These are phyloP conservation scores for Ajuga reptans DNA, from an alignment of 305 asterid genomes.

Conservation along the genomic window DNA sequence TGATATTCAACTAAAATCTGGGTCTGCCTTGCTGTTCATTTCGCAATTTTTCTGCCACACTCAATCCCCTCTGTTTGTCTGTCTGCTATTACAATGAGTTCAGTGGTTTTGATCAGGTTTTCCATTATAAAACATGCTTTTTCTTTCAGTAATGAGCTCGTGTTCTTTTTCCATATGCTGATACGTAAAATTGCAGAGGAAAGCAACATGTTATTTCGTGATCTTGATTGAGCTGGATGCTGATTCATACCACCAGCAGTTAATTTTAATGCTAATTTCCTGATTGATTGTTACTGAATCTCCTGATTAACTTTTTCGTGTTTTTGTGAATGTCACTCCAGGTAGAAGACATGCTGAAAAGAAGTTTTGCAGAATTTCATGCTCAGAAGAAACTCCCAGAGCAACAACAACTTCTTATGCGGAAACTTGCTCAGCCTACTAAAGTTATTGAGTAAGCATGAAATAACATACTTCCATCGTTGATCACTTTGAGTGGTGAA, in stretches of 20 bases:
- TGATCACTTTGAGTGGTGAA: constrained; percentile 8
- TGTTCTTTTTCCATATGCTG: background rate
- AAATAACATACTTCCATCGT: constrained; percentile 6
- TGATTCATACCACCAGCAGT: background rate
- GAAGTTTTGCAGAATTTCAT: constrained; percentile 99
- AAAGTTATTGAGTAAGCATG: constrained; percentile 71
- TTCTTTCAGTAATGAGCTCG: constrained; percentile 3
- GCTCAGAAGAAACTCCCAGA: constrained; percentile 97
- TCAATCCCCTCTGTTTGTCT: constrained; percentile 1
- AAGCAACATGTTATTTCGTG: background rate
- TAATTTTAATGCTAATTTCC: constrained; percentile 11
- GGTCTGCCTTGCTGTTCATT: constrained; percentile 5
- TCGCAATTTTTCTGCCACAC: background rate
- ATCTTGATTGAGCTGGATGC: constrained; percentile 14
- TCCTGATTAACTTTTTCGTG: constrained; percentile 19
- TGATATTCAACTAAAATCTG: background rate
- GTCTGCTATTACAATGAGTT: constrained; percentile 9
- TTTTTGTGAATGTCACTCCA: constrained; percentile 30
- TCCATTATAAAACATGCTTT: background rate
- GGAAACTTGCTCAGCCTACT: constrained; percentile 69
- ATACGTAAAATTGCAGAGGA: background rate
- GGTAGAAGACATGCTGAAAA: constrained; percentile 99
- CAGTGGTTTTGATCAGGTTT: constrained; percentile 5
- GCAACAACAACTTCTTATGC: constrained; percentile 71
- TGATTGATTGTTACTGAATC: constrained; percentile 6